These are phyloP conservation scores for Trichoderma oligosporum DNA, from an alignment of 2,329 filamentous ascomycete genomes.

Conservation along the genomic window DNA sequence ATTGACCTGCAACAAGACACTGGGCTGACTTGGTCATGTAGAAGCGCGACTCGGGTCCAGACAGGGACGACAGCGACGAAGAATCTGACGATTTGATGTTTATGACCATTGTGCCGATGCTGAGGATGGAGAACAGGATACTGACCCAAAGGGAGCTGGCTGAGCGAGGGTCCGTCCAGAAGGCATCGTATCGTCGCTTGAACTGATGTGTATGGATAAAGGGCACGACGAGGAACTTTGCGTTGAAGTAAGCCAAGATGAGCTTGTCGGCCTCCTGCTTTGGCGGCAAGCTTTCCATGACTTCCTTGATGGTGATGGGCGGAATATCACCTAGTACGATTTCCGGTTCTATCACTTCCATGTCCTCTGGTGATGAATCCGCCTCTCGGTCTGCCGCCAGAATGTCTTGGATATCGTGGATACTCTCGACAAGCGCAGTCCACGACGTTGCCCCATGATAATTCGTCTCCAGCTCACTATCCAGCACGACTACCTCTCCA, in stretches of 20 bases:
- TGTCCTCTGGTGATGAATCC: not conserved
- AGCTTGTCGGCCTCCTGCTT: conserved; percentile 37
- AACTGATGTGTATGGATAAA: conserved; percentile 45
- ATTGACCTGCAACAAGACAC: conserved; percentile 47
- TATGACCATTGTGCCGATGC: conserved; percentile 38
- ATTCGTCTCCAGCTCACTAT: not conserved
- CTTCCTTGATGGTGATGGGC: conserved; percentile 31
- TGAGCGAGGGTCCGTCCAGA: conserved; percentile 41
- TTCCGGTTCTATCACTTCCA: conserved; percentile 28
- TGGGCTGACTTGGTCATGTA: conserved; percentile 40
- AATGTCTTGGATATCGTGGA: conserved; percentile 40
- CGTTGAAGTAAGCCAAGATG: conserved; percentile 38
- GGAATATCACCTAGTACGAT: conserved; percentile 32
- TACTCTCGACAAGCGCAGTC: conserved; percentile 41
- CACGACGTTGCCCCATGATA: conserved; percentile 42
- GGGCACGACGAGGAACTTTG: conserved; percentile 36
- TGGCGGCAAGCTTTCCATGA: conserved; percentile 35
- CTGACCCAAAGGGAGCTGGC: conserved; percentile 48
- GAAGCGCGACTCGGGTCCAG: conserved; percentile 27
- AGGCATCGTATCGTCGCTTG: conserved; percentile 45
- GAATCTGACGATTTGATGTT: conserved; percentile 27
- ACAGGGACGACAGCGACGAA: conserved; percentile 16
- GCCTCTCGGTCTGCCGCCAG: conserved; percentile 28
- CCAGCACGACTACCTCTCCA: not conserved
- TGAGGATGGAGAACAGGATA: conserved; percentile 47